Evolutionary conservation across 116 monocot genomes (phyloP).

Genomic region (Dioscorea cayenensis): DNA sequence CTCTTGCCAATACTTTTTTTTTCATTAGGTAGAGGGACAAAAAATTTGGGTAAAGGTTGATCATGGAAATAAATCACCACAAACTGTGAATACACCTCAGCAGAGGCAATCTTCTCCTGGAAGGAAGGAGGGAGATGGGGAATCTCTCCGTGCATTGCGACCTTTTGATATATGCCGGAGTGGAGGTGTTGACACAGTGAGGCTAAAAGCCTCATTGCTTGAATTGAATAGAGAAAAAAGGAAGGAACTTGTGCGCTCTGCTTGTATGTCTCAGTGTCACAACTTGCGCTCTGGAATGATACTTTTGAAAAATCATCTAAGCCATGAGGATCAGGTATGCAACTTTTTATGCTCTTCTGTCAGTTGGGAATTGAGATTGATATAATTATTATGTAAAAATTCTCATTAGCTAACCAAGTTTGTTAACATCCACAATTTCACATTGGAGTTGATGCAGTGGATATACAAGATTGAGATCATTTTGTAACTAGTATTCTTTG

Average conservation of each 20-base stretch:
- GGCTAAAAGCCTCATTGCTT: conserved; percentile 28
- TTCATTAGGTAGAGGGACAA: too few relatives aligned
- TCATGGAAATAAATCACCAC: conserved; percentile 2
- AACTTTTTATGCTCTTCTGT: neutral
- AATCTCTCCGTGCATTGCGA: neutral
- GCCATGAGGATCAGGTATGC: conserved; percentile 36
- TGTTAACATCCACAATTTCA: neutral
- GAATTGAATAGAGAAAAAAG: conserved; percentile 37
- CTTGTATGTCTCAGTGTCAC: conserved; percentile 1
- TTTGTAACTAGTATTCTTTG: too few relatives aligned
- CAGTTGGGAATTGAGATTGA: neutral
- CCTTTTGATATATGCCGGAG: conserved; percentile 38
- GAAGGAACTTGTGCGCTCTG: conserved; percentile 4
- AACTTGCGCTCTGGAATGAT: conserved; percentile 50
- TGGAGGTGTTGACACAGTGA: conserved; percentile 3
- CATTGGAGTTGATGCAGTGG: neutral
- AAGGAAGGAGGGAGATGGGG: neutral
- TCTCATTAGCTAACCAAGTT: neutral
- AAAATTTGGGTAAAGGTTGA: too few relatives aligned
- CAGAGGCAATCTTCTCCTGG: conserved; percentile 9
- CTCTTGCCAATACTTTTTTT: too few relatives aligned
- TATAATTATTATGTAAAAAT: neutral
- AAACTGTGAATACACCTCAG: neutral
- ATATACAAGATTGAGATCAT: neutral
- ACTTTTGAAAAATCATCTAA: conserved; percentile 36